Evolutionary conservation across 169 alveolate genomes (phyloP).

Genomic region (Blepharisma undulans): DNA sequence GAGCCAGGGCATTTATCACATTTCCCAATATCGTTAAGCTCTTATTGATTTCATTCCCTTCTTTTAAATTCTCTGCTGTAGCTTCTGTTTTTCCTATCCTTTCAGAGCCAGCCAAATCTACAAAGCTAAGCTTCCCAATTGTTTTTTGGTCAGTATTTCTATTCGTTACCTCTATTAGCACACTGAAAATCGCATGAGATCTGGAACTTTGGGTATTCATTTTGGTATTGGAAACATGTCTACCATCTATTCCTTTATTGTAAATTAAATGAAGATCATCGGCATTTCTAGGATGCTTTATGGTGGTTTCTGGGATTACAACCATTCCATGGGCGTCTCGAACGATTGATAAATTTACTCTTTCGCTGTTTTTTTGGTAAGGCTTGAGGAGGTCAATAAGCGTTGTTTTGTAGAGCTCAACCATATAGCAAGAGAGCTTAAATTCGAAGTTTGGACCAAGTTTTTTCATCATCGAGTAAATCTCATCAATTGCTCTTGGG

Average conservation of each 20-base stretch:
- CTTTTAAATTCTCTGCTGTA: slow-evolving; percentile 84
- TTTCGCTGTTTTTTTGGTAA: slow-evolving; percentile 38
- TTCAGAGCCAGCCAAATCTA: slow-evolving; percentile 92
- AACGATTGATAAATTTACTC: not conserved
- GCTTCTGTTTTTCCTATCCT: slow-evolving; percentile 82
- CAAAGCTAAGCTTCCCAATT: slow-evolving; percentile 76
- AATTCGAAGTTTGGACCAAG: slow-evolving; percentile 54
- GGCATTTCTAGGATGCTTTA: not conserved
- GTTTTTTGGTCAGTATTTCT: slow-evolving; percentile 46
- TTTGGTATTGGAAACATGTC: slow-evolving; percentile 68
- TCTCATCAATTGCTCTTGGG: slow-evolving; percentile 93
- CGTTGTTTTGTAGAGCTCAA: slow-evolving; percentile 91
- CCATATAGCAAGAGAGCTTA: slow-evolving; percentile 79
- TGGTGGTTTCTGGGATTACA: slow-evolving; percentile 28
- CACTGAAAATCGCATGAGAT: slow-evolving; percentile 77
- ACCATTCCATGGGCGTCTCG: slow-evolving; percentile 36
- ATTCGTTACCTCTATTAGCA: slow-evolving; percentile 47
- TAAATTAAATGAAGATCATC: slow-evolving; percentile 52
- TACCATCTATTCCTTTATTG: slow-evolving; percentile 57
- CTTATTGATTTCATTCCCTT: slow-evolving; percentile 85
- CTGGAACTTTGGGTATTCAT: slow-evolving; percentile 79
- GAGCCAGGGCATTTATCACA: slow-evolving; percentile 83
- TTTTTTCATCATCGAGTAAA: slow-evolving; percentile 78
- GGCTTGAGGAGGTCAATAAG: slow-evolving; percentile 89
- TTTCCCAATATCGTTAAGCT: slow-evolving; percentile 85